phyloP scores from a whole-genome alignment of 2,329 filamentous ascomycete species.

The Endocalyx cinctus region DNA sequence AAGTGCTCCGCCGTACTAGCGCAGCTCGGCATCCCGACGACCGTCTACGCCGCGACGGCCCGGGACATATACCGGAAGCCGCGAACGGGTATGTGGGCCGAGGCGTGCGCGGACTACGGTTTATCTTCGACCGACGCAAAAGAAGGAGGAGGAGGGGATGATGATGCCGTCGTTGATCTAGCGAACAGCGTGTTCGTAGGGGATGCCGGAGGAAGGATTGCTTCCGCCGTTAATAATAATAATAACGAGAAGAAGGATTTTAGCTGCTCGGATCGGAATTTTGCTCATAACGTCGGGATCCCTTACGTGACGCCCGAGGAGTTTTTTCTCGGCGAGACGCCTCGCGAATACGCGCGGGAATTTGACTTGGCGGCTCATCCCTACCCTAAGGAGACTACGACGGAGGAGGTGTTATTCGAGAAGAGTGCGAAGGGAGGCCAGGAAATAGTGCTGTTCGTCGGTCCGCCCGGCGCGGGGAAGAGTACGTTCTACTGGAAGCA shows the following conservation, averaged over 20 bases:
- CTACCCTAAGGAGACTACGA: conserved; percentile 29
- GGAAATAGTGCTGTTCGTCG: conserved; percentile 82
- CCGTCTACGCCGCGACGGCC: conserved; percentile 79
- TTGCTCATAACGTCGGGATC: conserved; percentile 81
- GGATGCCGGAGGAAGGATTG: conserved; percentile 67
- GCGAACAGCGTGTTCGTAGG: conserved; percentile 78
- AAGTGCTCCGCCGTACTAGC: conserved; percentile 68
- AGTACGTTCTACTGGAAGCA: conserved; percentile 83
- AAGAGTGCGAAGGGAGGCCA: conserved; percentile 61
- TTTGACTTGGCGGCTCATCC: conserved; percentile 66
- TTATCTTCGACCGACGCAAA: no score
- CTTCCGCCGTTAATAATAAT: conserved; percentile 35
- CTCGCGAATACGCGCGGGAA: conserved; percentile 60
- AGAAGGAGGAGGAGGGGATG: conserved; percentile 42
- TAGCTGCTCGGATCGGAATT: conserved; percentile 67
- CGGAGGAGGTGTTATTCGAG: conserved; percentile 39
- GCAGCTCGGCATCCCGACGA: conserved; percentile 69
- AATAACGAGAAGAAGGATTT: conserved; percentile 57
- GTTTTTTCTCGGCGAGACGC: conserved; percentile 69
- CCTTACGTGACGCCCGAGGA: conserved; percentile 84
- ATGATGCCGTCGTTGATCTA: no score
- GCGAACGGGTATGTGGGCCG: conserved; percentile 80
- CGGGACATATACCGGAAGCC: conserved; percentile 85
- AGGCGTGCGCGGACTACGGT: conserved; percentile 54
- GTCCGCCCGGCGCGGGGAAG: conserved; percentile 86